Evolutionary conservation across 352 stramenopile species (phyloP).

Genomic region (Phytopythium cucurbitacearum): DNA sequence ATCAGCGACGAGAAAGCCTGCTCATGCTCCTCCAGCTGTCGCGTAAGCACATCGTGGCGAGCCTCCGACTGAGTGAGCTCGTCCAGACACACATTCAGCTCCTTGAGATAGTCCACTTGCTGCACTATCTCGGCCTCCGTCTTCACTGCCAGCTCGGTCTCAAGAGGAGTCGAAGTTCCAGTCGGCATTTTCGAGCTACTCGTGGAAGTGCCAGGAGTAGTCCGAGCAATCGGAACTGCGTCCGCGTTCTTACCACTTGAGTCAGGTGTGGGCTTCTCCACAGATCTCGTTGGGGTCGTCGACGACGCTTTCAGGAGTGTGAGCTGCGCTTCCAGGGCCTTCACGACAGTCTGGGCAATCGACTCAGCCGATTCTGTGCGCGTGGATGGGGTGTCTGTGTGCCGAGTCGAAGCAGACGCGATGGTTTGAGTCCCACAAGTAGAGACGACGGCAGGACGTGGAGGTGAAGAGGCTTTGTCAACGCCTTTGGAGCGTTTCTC

Average conservation of each 20-base stretch:
- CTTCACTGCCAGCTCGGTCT: not conserved
- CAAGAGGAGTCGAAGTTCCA: not conserved
- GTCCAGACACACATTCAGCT: slow-evolving; percentile 67
- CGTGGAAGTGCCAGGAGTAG: too few relatives aligned
- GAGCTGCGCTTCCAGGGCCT: slow-evolving; percentile 35
- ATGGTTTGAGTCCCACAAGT: too few relatives aligned
- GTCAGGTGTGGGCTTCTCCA: not conserved
- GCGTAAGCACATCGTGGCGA: slow-evolving; percentile 43
- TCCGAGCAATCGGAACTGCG: too few relatives aligned
- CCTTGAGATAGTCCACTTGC: slow-evolving; percentile 55
- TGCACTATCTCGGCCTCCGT: slow-evolving; percentile 46
- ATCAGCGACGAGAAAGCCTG: slow-evolving; percentile 46
- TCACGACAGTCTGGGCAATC: slow-evolving; percentile 35
- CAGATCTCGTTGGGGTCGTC: not conserved
- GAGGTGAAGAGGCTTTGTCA: too few relatives aligned
- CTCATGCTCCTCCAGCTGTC: slow-evolving; percentile 45
- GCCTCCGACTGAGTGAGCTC: slow-evolving; percentile 43
- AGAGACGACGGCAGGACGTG: too few relatives aligned
- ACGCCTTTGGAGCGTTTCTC: too few relatives aligned
- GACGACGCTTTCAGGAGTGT: slow-evolving; percentile 12
- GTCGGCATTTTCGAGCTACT: not conserved
- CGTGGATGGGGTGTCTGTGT: too few relatives aligned
- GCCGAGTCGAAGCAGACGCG: too few relatives aligned
- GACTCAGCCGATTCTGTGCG: slow-evolving; percentile 15
- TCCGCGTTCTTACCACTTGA: too few relatives aligned